A percentile compares a stretch with the other conserved stretches of the same genome.
Evolutionary conservation across 345 rosid species (phyloP).

Genomic region (Populus pruinosa): DNA sequence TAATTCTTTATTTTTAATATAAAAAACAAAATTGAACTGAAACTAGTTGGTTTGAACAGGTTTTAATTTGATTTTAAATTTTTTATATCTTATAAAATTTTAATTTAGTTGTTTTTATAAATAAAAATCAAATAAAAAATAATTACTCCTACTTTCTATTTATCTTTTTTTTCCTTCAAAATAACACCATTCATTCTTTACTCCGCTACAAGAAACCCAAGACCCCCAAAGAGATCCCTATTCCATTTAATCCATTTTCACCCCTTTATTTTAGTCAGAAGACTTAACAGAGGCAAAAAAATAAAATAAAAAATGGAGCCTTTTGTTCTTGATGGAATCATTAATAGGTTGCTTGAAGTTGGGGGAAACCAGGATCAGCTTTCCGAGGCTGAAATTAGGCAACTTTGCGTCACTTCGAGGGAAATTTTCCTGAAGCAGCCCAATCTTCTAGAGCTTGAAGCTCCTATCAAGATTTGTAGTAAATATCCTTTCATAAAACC

Average conservation of each 20-base stretch:
- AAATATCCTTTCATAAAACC: background rate
- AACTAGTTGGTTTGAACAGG: no score
- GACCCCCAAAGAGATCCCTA: background rate
- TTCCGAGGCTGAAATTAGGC: constrained; percentile 27
- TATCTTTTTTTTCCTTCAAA: background rate
- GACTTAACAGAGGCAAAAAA: background rate
- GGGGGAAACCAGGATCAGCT: constrained; percentile 32
- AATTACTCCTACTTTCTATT: no score
- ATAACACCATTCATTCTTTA: constrained; percentile 8
- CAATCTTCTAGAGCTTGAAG: constrained; percentile 31
- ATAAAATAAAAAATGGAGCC: constrained; percentile 5
- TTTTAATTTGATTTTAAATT: no score
- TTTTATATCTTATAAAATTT: no score
- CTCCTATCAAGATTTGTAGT: constrained; percentile 34
- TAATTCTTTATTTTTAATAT: no score
- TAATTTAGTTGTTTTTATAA: no score
- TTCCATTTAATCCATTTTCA: background rate
- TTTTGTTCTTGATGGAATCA: constrained; percentile 22
- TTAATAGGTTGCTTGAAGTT: constrained; percentile 23
- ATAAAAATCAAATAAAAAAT: no score
- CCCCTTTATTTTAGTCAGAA: background rate
- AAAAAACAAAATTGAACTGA: no score
- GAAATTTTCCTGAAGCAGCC: constrained; percentile 28
- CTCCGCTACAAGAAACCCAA: constrained; percentile 14
- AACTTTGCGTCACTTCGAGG: constrained; percentile 22